phyloP scores from a whole-genome alignment of 2,329 filamentous ascomycete species.

The Pleomassaria siparia region DNA sequence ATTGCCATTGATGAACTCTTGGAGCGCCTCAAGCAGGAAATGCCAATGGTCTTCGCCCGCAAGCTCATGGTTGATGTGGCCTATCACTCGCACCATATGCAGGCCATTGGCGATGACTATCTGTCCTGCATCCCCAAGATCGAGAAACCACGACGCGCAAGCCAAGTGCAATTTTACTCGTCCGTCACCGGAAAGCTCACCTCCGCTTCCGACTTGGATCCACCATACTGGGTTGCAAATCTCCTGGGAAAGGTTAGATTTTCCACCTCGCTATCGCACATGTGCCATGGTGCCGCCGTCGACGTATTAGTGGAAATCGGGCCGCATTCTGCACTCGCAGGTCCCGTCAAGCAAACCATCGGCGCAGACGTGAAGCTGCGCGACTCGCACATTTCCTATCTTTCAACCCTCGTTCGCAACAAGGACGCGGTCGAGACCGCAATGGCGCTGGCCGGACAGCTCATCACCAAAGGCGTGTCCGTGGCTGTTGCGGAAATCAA shows the following conservation, averaged over 20 bases:
- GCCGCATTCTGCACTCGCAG: conserved; percentile 15
- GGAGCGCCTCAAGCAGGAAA: conserved; percentile 10
- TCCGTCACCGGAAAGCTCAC: conserved; percentile 18
- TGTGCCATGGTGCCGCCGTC: not conserved
- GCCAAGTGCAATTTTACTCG: conserved; percentile 21
- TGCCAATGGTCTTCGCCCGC: conserved; percentile 41
- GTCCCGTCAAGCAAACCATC: conserved; percentile 6
- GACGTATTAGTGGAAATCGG: conserved; percentile 16
- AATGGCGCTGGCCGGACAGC: not conserved
- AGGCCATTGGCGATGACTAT: conserved; percentile 24
- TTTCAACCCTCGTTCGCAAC: conserved; percentile 2
- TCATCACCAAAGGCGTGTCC: not conserved
- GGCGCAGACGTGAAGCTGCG: conserved; percentile 3
- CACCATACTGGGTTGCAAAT: conserved; percentile 20
- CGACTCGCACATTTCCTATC: conserved; percentile 10
- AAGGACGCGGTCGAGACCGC: conserved; percentile 3
- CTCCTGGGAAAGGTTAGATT: conserved; percentile 16
- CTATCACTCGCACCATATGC: conserved; percentile 45
- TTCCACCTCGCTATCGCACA: not conserved
- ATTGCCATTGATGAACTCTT: conserved; percentile 42
- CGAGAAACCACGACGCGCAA: not conserved
- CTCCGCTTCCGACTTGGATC: conserved; percentile 4
- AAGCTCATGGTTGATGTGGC: conserved; percentile 48
- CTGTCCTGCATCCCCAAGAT: conserved; percentile 18
- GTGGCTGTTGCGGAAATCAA: conserved; percentile 5